Evolutionary conservation across 2,329 filamentous ascomycete species (phyloP).

Genomic region (Pseudogymnoascus pannorum): DNA sequence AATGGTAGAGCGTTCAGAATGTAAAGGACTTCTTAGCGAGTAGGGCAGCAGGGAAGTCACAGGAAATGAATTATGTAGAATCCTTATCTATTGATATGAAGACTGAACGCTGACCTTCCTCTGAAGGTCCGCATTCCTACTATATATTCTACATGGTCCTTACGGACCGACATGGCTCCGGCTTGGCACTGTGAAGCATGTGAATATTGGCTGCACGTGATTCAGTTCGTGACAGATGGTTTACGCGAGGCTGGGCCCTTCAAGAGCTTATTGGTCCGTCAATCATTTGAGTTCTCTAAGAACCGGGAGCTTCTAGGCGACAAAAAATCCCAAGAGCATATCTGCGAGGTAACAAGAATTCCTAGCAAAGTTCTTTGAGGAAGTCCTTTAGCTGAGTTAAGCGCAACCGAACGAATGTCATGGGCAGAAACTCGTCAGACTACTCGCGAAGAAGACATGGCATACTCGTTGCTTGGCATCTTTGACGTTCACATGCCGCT

Average conservation of each 20-base stretch:
- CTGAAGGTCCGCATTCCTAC: too few relatives aligned
- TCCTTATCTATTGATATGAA: too few relatives aligned
- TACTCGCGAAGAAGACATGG: constrained; percentile 33
- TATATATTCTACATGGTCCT: too few relatives aligned
- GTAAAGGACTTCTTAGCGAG: too few relatives aligned
- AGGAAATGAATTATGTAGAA: too few relatives aligned
- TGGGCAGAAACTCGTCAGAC: constrained; percentile 34
- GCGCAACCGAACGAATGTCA: constrained; percentile 25
- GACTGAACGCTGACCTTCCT: too few relatives aligned
- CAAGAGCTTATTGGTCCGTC: constrained; percentile 13
- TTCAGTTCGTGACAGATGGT: neutral
- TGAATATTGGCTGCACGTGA: too few relatives aligned
- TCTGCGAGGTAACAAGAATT: constrained; percentile 14
- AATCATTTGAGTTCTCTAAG: constrained; percentile 14
- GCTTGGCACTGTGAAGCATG: too few relatives aligned
- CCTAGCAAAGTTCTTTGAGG: constrained; percentile 13
- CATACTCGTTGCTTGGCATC: constrained; percentile 38
- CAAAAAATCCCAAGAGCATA: constrained; percentile 13
- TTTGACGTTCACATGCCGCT: constrained; percentile 39
- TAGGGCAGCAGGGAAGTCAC: too few relatives aligned
- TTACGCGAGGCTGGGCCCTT: constrained; percentile 9
- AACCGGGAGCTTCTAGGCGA: constrained; percentile 14
- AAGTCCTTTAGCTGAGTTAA: constrained; percentile 12
- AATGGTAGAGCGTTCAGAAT: too few relatives aligned
- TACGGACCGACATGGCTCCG: too few relatives aligned